Evolutionary conservation across 2,329 filamentous ascomycete genomes (phyloP).

Genomic region (Leptographium wingfieldii): DNA sequence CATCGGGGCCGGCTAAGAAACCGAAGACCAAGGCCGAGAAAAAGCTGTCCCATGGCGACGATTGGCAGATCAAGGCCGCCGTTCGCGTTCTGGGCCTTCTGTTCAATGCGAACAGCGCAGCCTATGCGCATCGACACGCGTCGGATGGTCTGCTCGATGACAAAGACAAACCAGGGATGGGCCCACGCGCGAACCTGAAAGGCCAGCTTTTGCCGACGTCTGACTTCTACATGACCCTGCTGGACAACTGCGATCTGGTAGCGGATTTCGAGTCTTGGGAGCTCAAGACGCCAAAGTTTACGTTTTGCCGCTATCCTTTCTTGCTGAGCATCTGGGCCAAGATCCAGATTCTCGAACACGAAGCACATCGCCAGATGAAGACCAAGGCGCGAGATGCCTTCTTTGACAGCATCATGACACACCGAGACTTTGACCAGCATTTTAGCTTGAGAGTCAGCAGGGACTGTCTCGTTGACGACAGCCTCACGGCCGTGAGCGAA

Average conservation of each 20-base stretch:
- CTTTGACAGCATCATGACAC: conserved; percentile 74
- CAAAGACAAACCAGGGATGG: conserved; percentile 16
- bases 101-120: conserved; percentile 63
- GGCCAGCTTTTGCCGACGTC: conserved; percentile 65
- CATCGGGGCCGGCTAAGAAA: conserved; percentile 31
- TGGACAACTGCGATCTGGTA: conserved; percentile 78
- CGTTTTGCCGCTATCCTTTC: conserved; percentile 88
- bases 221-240: conserved; percentile 75
- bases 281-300: conserved; percentile 57
- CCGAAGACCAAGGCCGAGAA: conserved; percentile 38
- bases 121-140: conserved; percentile 21
- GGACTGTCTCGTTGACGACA: conserved; percentile 82
- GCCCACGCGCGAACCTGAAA: conserved; percentile 30
- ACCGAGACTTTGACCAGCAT: conserved; percentile 62
- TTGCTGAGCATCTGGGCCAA: conserved; percentile 87
- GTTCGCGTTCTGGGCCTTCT: conserved; percentile 69
- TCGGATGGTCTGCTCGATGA: not conserved
- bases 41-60: conserved; percentile 53
- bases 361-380: conserved; percentile 81
- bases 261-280: conserved; percentile 86
- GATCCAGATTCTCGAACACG: conserved; percentile 78
- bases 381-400: conserved; percentile 79
- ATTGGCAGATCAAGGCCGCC: conserved; percentile 81
- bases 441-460: conserved; percentile 65
- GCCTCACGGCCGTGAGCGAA: conserved; percentile 71